A percentile compares a stretch with the other conserved stretches of the same genome.
Evolutionary conservation across 2,329 filamentous ascomycete species (phyloP).

Genomic region (Cercospora citrullina): DNA sequence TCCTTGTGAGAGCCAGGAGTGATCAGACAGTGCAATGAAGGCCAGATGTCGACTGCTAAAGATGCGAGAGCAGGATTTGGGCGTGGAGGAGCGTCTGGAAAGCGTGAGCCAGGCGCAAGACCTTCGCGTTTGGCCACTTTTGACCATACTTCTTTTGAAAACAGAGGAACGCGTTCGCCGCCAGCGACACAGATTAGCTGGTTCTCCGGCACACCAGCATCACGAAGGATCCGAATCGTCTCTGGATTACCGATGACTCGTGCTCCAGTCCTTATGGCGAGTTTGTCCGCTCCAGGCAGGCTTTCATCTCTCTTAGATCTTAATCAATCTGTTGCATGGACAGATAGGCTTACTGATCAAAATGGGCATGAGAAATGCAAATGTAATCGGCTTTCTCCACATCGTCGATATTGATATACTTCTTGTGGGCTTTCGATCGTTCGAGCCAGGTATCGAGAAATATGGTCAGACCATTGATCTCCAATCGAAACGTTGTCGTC

Average conservation of each 20-base stretch:
- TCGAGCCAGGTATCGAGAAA: conserved; percentile 21
- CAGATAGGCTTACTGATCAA: conserved; percentile 6
- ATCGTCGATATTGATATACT: conserved; percentile 10
- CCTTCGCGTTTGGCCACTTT: not conserved
- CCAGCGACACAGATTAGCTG: not conserved
- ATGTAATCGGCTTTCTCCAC: conserved; percentile 13
- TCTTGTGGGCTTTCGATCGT: conserved; percentile 1
- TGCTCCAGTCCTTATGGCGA: not conserved
- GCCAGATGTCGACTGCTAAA: not conserved
- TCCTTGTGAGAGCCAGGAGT: not conserved
- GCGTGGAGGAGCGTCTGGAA: not conserved
- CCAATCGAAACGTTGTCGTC: conserved; percentile 13
- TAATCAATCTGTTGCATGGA: not conserved
- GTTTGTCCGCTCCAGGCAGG: not conserved
- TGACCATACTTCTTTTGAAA: not conserved
- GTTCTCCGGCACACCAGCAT: not conserved
- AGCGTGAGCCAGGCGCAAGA: not conserved
- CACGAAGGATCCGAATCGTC: not conserved
- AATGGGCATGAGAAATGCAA: conserved; percentile 21
- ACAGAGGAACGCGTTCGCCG: not conserved
- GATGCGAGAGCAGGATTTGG: not conserved
- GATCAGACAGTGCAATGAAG: not conserved
- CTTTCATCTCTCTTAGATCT: not conserved
- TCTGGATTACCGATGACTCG: not conserved
- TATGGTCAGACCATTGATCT: conserved; percentile 10